phyloP scores from a whole-genome alignment of 225 moss, liverwort and hornwort genomes.

The Pseudisothecium myosuroides region DNA sequence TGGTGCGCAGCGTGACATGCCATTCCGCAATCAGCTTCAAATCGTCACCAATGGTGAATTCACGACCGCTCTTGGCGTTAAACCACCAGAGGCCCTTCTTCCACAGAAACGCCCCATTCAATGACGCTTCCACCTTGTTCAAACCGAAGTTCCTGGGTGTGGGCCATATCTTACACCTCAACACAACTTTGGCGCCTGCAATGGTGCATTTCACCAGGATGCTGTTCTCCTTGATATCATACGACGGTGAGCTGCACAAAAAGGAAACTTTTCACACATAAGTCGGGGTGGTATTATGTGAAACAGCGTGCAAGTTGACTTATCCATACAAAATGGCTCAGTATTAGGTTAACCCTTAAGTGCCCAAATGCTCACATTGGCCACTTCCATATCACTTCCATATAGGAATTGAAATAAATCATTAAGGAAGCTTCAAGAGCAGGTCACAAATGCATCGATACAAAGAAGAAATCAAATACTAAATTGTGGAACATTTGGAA shows the following conservation, averaged over 20 bases:
- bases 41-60: constrained; percentile 25
- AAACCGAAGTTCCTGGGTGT: constrained; percentile 24
- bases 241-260: constrained; percentile 12
- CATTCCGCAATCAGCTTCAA: constrained; percentile 27
- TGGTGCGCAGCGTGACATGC: constrained; percentile 29
- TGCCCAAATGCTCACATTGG: not conserved
- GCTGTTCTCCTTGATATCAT: constrained; percentile 30
- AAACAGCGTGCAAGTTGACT: too few relatives aligned
- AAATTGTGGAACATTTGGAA: not conserved
- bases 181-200: constrained; percentile 1
- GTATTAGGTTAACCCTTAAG: not conserved
- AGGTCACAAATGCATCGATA: not conserved
- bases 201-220: constrained; percentile 28
- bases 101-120: constrained; percentile 39
- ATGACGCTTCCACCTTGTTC: constrained; percentile 37
- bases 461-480: not conserved
- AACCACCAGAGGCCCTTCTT: constrained; percentile 45
- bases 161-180: constrained; percentile 46
- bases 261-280: not conserved
- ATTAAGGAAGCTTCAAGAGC: not conserved
- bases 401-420: not conserved
- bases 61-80: constrained; percentile 35
- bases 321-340: not conserved
- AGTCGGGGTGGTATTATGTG: not conserved
- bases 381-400: not conserved